Evolutionary conservation across 306 rosid genomes (phyloP).

Genomic region (Cucurbita moschata): DNA sequence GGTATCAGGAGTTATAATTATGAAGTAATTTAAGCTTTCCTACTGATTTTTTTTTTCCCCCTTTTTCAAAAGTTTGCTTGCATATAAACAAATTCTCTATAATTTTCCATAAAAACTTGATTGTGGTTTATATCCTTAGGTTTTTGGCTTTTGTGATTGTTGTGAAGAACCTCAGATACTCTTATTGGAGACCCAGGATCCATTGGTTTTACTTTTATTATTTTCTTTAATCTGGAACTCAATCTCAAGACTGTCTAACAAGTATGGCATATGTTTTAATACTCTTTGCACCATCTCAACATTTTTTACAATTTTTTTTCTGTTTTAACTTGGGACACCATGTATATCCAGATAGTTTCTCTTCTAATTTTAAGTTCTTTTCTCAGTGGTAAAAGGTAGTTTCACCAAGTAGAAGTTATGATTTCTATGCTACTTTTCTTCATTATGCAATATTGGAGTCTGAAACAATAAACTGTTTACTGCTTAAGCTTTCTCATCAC

Average conservation of each 20-base stretch:
- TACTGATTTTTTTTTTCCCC: background rate
- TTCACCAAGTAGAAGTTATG: background rate
- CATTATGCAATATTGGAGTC: slow-evolving; percentile 1
- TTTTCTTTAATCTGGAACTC: background rate
- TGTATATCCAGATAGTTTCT: background rate
- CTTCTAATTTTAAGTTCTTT: background rate
- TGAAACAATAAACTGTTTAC: background rate
- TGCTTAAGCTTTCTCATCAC: background rate
- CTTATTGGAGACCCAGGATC: background rate
- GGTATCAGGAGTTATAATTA: slow-evolving; percentile 14
- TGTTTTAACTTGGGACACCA: background rate
- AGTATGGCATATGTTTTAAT: background rate
- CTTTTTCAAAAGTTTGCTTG: background rate
- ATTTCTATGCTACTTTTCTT: slow-evolving; percentile 1
- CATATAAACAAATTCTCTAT: background rate
- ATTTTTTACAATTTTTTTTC: background rate
- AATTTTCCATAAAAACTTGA: background rate
- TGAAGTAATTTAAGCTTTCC: slow-evolving; percentile 13
- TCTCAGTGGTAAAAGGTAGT: background rate
- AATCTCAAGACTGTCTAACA: background rate
- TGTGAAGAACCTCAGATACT: background rate
- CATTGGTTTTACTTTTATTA: background rate
- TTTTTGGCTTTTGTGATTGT: background rate
- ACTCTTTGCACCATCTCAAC: background rate
- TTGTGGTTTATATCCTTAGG: background rate